Evolutionary conservation across 2,329 filamentous ascomycete species (phyloP).

Genomic region (Trichoderma afroharzianum): DNA sequence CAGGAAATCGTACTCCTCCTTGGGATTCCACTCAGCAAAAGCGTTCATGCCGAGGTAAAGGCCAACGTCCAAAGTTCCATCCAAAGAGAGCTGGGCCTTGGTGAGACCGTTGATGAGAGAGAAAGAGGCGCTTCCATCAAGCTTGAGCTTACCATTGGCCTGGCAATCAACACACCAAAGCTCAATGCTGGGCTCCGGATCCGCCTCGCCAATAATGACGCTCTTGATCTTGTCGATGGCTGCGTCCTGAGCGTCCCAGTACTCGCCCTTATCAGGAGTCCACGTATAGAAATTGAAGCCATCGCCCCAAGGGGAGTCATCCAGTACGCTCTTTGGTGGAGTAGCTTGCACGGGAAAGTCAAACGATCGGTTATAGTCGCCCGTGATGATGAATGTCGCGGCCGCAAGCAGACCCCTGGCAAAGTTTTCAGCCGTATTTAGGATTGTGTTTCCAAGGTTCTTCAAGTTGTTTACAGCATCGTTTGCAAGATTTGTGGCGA

Average conservation of each 20-base stretch:
- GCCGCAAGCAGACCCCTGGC: not conserved
- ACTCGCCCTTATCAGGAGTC: slow-evolving; percentile 4
- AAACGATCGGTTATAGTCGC: not conserved
- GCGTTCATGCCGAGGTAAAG: slow-evolving; percentile 5
- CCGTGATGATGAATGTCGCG: not conserved
- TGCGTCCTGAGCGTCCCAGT: not conserved
- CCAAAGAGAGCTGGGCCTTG: not conserved
- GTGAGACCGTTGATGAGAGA: not conserved
- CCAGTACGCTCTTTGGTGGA: not conserved
- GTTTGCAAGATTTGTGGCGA: not conserved
- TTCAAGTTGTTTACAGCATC: not conserved
- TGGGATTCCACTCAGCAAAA: slow-evolving; percentile 1
- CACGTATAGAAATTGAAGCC: slow-evolving; percentile 4
- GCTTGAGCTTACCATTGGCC: not conserved
- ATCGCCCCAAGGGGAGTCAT: slow-evolving; percentile 4
- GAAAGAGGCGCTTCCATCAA: not conserved
- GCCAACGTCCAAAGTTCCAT: not conserved
- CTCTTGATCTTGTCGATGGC: slow-evolving; percentile 5
- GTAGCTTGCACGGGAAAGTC: not conserved
- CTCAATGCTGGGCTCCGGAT: slow-evolving; percentile 1
- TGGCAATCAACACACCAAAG: slow-evolving; percentile 5
- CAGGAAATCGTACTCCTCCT: not conserved
- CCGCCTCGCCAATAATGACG: not conserved
- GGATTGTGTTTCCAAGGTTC: not conserved
- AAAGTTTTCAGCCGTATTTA: not conserved